Evolutionary conservation across 441 rosid genomes (phyloP), one percentile per base, ranked within the genome.

Genomic region (Geranium incanum): DNA sequence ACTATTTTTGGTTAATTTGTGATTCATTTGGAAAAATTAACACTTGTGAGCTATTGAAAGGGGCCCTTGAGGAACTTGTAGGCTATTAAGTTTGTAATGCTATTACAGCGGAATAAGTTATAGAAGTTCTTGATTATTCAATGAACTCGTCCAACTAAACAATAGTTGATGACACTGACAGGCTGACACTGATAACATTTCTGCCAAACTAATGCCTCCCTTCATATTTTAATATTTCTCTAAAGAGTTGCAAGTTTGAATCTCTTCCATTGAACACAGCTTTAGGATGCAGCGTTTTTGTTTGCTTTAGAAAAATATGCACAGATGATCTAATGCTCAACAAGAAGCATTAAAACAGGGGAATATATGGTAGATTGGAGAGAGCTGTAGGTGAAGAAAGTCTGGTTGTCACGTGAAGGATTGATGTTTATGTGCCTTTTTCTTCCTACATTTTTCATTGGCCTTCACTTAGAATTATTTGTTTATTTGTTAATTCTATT

Each of bases 381-480:
- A 59, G 65, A 28, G 2, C 65, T 18, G 65, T 59, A 59, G 33
- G 19, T 59, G 65, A 59, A 2, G 15, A 19, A 2, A 19, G 11
- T 59, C 33, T 4, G 23, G 65, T 18, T 45, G 52, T 23, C 28
- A 59, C 19, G 28, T 59, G 64, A 18, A 59, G 21, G 23, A 55
- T 15, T 19, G 16, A 13, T 55, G 23, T 16, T 55, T 16, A 1
- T 37, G 19, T 43, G 13, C 18, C n/a, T 1, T 55, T 67, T 19
- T 37, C 62, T 75, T 39, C 18, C n/a, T 63, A 33, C 15, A 68
- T 18, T n/a, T 62, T 19, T 57, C 71, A 37, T 38, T 62, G 5
- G 19, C 41, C 45, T 70, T 75, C 74, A 66, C 45, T 52, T 50
- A 18, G 36, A 67, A 38, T 18, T 28, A 45, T 72, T 69, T 67